Base-by-base conservation (phyloP, 2,329 filamentous ascomycete species). In the Aspergillus pseudoviridinutans region DNA sequence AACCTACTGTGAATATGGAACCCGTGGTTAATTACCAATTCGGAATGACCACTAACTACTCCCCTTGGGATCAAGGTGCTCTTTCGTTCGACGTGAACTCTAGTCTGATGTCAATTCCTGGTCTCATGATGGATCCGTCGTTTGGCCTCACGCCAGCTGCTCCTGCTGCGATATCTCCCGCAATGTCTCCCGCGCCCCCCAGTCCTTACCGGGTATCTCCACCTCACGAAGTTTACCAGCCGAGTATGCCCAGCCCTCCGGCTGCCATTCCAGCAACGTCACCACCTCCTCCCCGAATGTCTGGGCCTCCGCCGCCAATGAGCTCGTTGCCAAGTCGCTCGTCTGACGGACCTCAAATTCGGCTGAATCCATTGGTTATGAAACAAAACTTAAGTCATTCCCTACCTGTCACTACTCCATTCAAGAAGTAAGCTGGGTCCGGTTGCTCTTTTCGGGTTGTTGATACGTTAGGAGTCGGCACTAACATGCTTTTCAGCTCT, bases 21-120 rank as follows among this genome's bases (percentile, higher is more conserved):
- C 73, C 73, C 29, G 63, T 76, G 50, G 74, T 77, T 55, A 76
- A 76, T 59, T 71, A 69, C 57, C 75, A 77, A 60, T 75, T 75
- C 58, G 71, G 66, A 54, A 71, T 76, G 68, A 71, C 73, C 47
- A 71, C 73, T 57, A 70, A 72, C 59, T 76, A 71, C 60, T 55
- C 65, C 27, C 64, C 70, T 24, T 77, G 73, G 74, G 72, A 72
- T 55, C 65, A 72, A 61, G 67, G 65, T 53, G 67, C 71, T 46
- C 67, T 75, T 54, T 67, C 68, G 28, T 76, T 77, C 60, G 74
- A 77, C 50, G 65, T 75, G 27, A 75, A 73, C 55, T 66, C 74
- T n/a, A 66, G 66, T 53, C 58, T 77, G 53, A 77, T 77, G 74
- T 66, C 73, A 3, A 71, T 77, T 27, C 75, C 74, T 20, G 72